Base-by-base conservation (phyloP, 495 filamentous ascomycete genomes). In the Podospora appendiculata region DNA sequence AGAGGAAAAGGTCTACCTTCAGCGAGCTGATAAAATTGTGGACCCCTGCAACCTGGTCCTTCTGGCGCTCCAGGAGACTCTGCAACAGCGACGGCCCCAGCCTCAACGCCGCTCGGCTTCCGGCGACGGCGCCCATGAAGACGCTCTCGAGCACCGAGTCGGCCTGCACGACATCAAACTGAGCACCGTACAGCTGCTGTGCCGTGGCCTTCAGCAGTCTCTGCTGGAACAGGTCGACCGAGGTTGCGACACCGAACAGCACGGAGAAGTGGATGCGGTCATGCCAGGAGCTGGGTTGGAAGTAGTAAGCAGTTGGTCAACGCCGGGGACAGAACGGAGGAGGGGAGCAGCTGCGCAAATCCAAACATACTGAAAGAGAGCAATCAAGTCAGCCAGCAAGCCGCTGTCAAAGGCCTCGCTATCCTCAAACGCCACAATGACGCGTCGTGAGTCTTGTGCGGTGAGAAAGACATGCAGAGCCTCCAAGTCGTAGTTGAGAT, bases 401-500 rank as follows among this genome's bases (percentile, higher is more conserved):
- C 67, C 73, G 35, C 78, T 79, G 60, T 96, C 90, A 62, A 97
- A 96, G 6, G 86, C 91, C 67, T 98, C 94, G 53, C 87, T 94
- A 63, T 97, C 94, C 60, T 88, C 83, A 47, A 98, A 84, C 12
- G 85, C 84, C 17, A 98, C 65, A 8, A 92, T 74, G 33, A 95
- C 74, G 51, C 83, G 81, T 35, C 78, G 70, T 25, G 78, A 77
- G 8, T 69, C 64, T 41, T 80, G 74, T 47, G 68, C 65, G 41
- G 79, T 73, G 12, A 89, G 75, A 64, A 72, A 75, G 32, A 83
- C 80, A 50, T 84, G 70, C 8, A 98, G 74, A n/a, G 87, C 78
- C 57, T 92, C 85, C 11, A 97, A 75, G 62, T 97, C 94, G 61
- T 97, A 97, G 55, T 86, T 87, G n/a, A 97, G 77, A 45, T 89